phyloP scores from a whole-genome alignment of 2,329 filamentous ascomycete species.

The Trichoderma semiorbis region DNA sequence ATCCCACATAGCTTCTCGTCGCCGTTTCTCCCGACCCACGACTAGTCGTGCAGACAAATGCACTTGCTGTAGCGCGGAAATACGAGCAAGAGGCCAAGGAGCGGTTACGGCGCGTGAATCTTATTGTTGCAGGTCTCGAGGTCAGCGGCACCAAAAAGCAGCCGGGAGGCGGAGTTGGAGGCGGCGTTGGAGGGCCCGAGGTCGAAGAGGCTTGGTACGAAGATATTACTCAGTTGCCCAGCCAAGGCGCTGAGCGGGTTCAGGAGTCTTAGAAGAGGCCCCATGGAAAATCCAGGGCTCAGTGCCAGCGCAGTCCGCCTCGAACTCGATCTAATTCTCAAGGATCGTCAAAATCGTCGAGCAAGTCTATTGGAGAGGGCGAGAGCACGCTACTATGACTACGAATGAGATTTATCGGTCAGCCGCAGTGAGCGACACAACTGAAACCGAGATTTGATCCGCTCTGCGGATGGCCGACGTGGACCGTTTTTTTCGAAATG shows the following conservation, averaged over 20 bases:
- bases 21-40: constrained; percentile 66
- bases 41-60: constrained; percentile 64
- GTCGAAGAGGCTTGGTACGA: constrained; percentile 37
- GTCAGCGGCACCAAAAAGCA: constrained; percentile 38
- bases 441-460: not conserved
- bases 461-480: not conserved
- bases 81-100: constrained; percentile 75
- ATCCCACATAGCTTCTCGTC: constrained; percentile 58
- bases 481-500: not conserved
- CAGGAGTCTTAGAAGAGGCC: not conserved
- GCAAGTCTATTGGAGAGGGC: not conserved
- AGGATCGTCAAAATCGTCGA: not conserved
- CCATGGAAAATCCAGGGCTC: not conserved
- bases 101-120: constrained; percentile 72
- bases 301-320: not conserved
- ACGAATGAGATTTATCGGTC: not conserved
- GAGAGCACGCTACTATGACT: not conserved
- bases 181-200: constrained; percentile 12
- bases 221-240: constrained; percentile 22
- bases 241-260: not conserved
- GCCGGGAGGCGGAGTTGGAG: constrained; percentile 4
- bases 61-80: constrained; percentile 62
- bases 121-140: constrained; percentile 72
- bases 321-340: not conserved
- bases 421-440: not conserved